Conservation (phyloP, 352 stramenopile species). For the Porosira glacialis region DNA sequence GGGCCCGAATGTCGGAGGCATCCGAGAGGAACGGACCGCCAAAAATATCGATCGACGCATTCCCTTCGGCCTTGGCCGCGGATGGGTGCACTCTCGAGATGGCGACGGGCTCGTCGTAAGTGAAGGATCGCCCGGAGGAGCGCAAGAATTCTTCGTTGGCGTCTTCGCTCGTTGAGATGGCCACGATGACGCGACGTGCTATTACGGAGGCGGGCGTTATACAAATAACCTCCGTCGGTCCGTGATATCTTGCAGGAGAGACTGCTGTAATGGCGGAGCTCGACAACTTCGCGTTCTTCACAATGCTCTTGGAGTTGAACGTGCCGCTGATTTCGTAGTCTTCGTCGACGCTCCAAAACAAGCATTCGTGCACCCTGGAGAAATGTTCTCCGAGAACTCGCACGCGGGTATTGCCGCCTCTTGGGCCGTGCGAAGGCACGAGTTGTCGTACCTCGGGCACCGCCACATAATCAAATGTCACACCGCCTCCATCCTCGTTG, state of each 20-base stretch:
- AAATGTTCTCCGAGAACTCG: conserved; percentile 45
- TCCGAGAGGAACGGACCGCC: conserved; percentile 83
- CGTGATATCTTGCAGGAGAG: background rate
- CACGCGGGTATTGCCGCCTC: conserved; percentile 81
- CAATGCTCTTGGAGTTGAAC: conserved; percentile 27
- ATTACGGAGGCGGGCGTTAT: conserved; percentile 28
- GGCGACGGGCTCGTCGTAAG: conserved; percentile 81
- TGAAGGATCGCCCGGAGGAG: conserved; percentile 70
- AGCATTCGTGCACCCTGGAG: conserved; percentile 31
- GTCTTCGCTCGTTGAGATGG: conserved; percentile 36
- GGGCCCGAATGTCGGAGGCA: conserved; percentile 83
- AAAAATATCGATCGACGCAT: conserved; percentile 85
- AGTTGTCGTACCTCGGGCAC: conserved; percentile 76
- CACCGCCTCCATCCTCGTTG: conserved; percentile 12
- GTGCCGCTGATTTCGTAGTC: conserved; percentile 2
- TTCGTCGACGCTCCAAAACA: conserved; percentile 40
- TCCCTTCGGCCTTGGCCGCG: conserved; percentile 82
- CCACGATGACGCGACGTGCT: conserved; percentile 27
- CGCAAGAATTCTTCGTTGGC: conserved; percentile 22
- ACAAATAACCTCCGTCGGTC: conserved; percentile 28
- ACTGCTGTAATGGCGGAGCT: background rate
- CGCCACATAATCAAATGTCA: conserved; percentile 79
- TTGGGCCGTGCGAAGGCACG: conserved; percentile 81
- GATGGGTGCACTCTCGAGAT: conserved; percentile 83
- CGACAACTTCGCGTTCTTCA: conserved; percentile 20